Evolutionary conservation across 1,284 basidiomycete species (phyloP).

Genomic region (Austroboletus rostrupii): DNA sequence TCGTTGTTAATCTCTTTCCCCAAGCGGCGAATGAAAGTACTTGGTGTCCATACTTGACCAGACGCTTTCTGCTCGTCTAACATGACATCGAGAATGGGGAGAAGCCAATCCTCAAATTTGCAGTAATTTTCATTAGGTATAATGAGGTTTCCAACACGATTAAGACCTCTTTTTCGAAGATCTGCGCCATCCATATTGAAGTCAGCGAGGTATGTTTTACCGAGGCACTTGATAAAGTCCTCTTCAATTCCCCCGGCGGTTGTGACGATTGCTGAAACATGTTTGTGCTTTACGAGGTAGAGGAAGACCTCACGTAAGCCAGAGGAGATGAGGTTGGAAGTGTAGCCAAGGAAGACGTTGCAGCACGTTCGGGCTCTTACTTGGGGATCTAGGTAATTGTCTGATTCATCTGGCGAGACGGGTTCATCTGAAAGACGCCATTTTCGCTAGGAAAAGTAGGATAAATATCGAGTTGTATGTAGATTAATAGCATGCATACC

Average conservation of each 20-base stretch:
- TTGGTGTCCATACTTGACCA: constrained; percentile 90
- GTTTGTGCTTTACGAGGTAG: constrained; percentile 91
- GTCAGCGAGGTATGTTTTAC: constrained; percentile 91
- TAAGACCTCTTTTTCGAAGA: constrained; percentile 85
- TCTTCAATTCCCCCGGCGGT: constrained; percentile 99
- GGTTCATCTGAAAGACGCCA: constrained; percentile 86
- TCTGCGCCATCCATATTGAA: constrained; percentile 91
- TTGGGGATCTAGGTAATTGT: constrained; percentile 55
- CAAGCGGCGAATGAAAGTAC: constrained; percentile 84
- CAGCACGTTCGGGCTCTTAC: constrained; percentile 70
- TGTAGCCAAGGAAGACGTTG: constrained; percentile 95
- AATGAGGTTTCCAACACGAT: constrained; percentile 96
- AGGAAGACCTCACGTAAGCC: constrained; percentile 92
- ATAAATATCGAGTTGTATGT: constrained; percentile 6
- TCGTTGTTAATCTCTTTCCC: constrained; percentile 97
- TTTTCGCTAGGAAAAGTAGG: constrained; percentile 47
- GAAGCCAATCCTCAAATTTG: constrained; percentile 98
- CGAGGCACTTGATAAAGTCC: constrained; percentile 98
- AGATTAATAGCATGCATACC: constrained; percentile 43
- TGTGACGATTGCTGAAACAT: constrained; percentile 89
- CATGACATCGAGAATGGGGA: constrained; percentile 91
- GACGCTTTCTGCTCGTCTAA: constrained; percentile 78
- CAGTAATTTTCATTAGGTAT: constrained; percentile 99
- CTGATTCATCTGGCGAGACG: constrained; percentile 60
- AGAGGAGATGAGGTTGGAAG: constrained; percentile 97